A percentile compares a stretch with the other conserved stretches of the same genome.
These are phyloP conservation scores for Rhipidocladum racemiflorum DNA, from an alignment of 176 grass and related monocot genomes.

Conservation along the genomic window DNA sequence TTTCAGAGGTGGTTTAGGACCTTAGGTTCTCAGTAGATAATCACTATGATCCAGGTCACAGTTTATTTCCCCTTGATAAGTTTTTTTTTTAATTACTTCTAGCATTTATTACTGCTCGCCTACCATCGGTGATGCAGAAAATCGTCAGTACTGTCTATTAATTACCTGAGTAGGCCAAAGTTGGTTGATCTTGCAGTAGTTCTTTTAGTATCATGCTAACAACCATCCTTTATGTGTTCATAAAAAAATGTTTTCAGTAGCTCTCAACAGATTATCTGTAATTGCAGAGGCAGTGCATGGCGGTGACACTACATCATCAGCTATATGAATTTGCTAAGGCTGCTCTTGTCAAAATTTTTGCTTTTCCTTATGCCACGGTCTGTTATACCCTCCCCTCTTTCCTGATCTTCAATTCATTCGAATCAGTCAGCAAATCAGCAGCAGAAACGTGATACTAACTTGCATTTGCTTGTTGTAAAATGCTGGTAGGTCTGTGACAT, in stretches of 20 bases:
- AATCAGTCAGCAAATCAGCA: not conserved
- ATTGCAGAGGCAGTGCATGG: slow-evolving; percentile 22
- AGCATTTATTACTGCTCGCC: too few relatives aligned
- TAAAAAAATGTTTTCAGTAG: not conserved
- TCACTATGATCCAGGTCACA: not conserved
- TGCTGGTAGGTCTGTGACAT: slow-evolving; percentile 67
- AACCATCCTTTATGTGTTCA: not conserved
- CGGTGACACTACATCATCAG: slow-evolving; percentile 42
- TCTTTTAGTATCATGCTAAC: too few relatives aligned
- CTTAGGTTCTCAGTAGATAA: not conserved
- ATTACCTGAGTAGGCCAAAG: too few relatives aligned
- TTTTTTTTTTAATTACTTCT: too few relatives aligned
- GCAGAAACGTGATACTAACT: not conserved
- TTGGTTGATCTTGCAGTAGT: too few relatives aligned
- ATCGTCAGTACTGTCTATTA: too few relatives aligned
- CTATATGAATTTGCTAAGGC: slow-evolving; percentile 70
- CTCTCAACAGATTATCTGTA: not conserved
- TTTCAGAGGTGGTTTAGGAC: too few relatives aligned
- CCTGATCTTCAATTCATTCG: not conserved
- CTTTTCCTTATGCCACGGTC: slow-evolving; percentile 89
- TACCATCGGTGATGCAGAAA: too few relatives aligned
- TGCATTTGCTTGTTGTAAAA: slow-evolving; percentile 16
- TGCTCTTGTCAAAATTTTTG: slow-evolving; percentile 78
- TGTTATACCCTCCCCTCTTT: not conserved
- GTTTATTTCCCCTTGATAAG: too few relatives aligned